Evolutionary conservation across 2,329 filamentous ascomycete genomes (phyloP), one percentile per base, ranked within the genome.

Genomic region (Neurospora sp.): DNA sequence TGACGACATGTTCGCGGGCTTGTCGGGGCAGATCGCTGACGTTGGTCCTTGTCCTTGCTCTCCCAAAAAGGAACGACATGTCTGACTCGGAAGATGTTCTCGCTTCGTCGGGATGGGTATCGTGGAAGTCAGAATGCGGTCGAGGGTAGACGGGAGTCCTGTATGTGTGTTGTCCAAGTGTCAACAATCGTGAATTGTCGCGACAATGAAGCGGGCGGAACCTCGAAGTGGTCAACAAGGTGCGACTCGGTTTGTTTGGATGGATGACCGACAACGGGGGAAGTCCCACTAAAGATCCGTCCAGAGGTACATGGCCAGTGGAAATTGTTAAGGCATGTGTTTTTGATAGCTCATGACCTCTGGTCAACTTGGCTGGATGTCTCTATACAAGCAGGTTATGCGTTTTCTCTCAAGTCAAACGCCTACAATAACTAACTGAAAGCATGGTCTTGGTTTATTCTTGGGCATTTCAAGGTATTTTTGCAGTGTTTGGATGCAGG

Each of bases 21-120:
- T 87, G 86, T 75, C 84, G 85, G 70, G 85, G 82, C 57, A 88
- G 79, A 75, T 88, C 86, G 66, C 83, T 80, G 33, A 83, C 82
- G 69, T 81, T 82, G 68, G 85, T 82, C 73, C 85, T 82, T 73
- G 83, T 82, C 71, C 84, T 81, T 69, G 82, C 82, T 75, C 86
- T 81, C 70, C 84, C 84, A 73, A 88, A 88, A 66, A 88, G 79
- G 76, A 88, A 88, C 39, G 86, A 86, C 73, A 82, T 82, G 74
- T 74, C 19, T 79, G 39, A 72, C 40, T 40, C 15, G 28, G 28
- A 28, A 28, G 1, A 1, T 28, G 28, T 28, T 28, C 28, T 28
- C 28, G 28, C 28, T 41, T 12, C 1, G 15, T 41, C 5, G 38
- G 38, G 38, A 39, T 39, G 12, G 43, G 43, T 52, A 23, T 23